These are phyloP conservation scores for Hyaloscypha variabilis DNA, from an alignment of 495 filamentous ascomycete genomes.

Conservation along the genomic window DNA sequence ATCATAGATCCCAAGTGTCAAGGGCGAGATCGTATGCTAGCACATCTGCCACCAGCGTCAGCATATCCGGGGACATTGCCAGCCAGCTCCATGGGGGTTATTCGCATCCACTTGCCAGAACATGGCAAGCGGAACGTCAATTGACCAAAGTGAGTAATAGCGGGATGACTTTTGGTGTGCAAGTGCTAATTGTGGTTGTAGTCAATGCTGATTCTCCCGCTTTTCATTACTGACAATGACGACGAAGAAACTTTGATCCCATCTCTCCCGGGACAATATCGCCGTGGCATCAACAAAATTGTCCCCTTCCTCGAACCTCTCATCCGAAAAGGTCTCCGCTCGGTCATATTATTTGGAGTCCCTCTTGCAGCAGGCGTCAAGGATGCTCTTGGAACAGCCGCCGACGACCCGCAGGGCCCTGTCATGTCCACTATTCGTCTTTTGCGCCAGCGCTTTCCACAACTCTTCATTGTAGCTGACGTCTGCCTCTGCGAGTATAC, in stretches of 20 bases:
- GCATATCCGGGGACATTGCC: slow-evolving; percentile 88
- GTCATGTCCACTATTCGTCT: slow-evolving; percentile 85
- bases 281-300: slow-evolving; percentile 84
- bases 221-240: slow-evolving; percentile 92
- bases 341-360: slow-evolving; percentile 95
- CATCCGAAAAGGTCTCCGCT: slow-evolving; percentile 82
- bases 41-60: slow-evolving; percentile 91
- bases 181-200: slow-evolving; percentile 36
- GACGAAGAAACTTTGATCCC: slow-evolving; percentile 91
- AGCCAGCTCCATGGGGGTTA: slow-evolving; percentile 96
- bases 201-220: slow-evolving; percentile 97
- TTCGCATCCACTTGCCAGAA: slow-evolving; percentile 83
- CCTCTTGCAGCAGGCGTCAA: slow-evolving; percentile 78
- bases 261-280: slow-evolving; percentile 85
- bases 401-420: slow-evolving; percentile 90
- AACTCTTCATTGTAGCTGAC: slow-evolving; percentile 86
- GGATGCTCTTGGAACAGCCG: slow-evolving; percentile 89
- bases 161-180: neutral
- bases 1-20: slow-evolving; percentile 71
- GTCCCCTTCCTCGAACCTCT: slow-evolving; percentile 84
- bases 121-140: slow-evolving; percentile 96
- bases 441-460: slow-evolving; percentile 79
- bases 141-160: slow-evolving; percentile 78
- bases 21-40: slow-evolving; percentile 78
- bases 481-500: slow-evolving; percentile 99